Evolutionary conservation across 2,329 filamentous ascomycete species (phyloP), one percentile per base, ranked within the genome.

Genomic region (Phoma sp.): DNA sequence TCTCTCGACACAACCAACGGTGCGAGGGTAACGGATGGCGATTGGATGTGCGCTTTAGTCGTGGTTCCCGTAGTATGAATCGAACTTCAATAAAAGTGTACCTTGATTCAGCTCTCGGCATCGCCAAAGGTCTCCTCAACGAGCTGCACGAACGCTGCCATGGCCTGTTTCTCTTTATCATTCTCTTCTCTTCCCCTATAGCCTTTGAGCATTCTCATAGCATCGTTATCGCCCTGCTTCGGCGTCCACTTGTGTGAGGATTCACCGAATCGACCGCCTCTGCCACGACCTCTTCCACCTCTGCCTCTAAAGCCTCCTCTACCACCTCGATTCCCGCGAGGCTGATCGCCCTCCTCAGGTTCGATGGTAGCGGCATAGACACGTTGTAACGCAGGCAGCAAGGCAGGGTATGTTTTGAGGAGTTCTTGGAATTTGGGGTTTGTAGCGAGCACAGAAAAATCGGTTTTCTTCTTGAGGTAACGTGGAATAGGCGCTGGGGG

Each of bases 71-170:
- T 18, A 14, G 22, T 6, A 29, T 14, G 11, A 41, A 18, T 11
- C 10, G 10, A 23, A 29, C 27, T n/a, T n/a, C 9, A 2, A 7
- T 3, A 30, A 29, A 3, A 2, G 3, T 30, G 22, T 10, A 10
- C 14, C 10, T 30, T 25, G 37, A n/a, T 29, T 50, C 51, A 39
- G 30, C 49, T 40, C 18, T 54, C 32, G 18, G 49, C 47, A 14
- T 60, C 40, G 13, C 55, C 63, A 45, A 71, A 68, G 0, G 60
- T 56, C 41, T 71, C 66, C 24, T 64, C 61, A 5, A 72, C 59
- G 29, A 72, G 54, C 25, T 49, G 55, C 38, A 69, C 71, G 60
- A 80, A 80, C 41, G 78, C 76, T 4, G 58, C 62, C 64, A 80
- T 68, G 1, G 71, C 77, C 30, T 77, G 74, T 25, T 72, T 67